phyloP scores from a whole-genome alignment of 805 yeast species.

The Starmerella geochares region DNA sequence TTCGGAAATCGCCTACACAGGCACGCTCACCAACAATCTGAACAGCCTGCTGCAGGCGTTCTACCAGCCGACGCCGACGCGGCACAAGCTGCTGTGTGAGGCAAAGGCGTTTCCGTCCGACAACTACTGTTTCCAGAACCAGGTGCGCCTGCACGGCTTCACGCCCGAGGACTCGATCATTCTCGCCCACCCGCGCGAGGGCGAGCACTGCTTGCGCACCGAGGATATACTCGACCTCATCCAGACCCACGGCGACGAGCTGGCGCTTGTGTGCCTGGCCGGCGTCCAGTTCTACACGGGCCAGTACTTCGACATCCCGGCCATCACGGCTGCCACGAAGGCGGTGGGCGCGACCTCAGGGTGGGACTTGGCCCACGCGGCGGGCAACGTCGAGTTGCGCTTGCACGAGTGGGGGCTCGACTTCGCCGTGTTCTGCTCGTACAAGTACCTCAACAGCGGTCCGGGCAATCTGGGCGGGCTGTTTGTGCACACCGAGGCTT shows the following conservation, averaged over 20 bases:
- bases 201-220: constrained; percentile 49
- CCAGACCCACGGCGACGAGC: constrained; percentile 44
- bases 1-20: constrained; percentile 78
- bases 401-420: constrained; percentile 86
- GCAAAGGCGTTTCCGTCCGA: constrained; percentile 88
- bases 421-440: constrained; percentile 91
- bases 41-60: constrained; percentile 66
- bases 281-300: constrained; percentile 93
- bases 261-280: constrained; percentile 69
- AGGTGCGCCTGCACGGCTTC: constrained; percentile 51
- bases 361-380: constrained; percentile 95
- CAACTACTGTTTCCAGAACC: constrained; percentile 70
- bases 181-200: constrained; percentile 51
- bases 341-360: constrained; percentile 47
- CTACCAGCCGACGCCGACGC: constrained; percentile 51
- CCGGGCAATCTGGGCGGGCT: constrained; percentile 91
- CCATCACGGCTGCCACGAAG: constrained; percentile 59
- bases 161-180: constrained; percentile 48
- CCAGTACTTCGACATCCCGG: constrained; percentile 64
- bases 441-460: constrained; percentile 82
- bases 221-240: constrained; percentile 52
- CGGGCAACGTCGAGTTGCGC: constrained; percentile 67
- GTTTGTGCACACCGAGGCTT: constrained; percentile 49
- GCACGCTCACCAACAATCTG: constrained; percentile 70
- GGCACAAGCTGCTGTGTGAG: constrained; percentile 70